Evolutionary conservation across 2,329 filamentous ascomycete species (phyloP).

Genomic region (Fusarium brevicatenulatum): DNA sequence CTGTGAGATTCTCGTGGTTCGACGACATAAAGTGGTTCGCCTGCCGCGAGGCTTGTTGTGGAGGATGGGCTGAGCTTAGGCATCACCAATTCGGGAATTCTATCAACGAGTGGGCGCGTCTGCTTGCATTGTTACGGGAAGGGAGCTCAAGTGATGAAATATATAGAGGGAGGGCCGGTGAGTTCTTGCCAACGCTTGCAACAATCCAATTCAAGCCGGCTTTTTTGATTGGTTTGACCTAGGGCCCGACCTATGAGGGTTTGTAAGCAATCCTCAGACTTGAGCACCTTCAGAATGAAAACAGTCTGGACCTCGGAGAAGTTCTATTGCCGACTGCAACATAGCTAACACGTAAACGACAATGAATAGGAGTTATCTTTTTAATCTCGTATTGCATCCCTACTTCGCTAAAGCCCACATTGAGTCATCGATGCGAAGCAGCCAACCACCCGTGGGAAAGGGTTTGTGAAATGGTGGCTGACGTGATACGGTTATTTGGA

Average conservation of each 20-base stretch:
- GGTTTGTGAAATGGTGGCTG: background rate
- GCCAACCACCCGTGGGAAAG: background rate
- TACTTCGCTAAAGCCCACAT: background rate
- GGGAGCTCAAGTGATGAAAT: no score
- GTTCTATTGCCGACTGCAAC: background rate
- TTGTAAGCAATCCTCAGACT: background rate
- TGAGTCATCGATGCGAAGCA: background rate
- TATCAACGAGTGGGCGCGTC: no score
- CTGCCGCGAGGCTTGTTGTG: no score
- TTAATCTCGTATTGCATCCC: background rate
- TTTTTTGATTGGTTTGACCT: no score
- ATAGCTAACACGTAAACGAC: background rate
- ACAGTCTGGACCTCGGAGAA: background rate
- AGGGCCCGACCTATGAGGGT: accelerated
- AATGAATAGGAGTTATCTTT: accelerated
- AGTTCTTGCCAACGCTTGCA: no score
- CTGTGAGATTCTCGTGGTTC: no score
- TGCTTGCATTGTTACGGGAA: no score
- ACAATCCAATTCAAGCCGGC: no score
- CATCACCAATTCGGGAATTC: no score
- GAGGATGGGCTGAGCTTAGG: no score
- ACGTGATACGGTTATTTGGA: background rate
- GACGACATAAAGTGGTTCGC: no score
- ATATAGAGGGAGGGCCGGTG: no score
- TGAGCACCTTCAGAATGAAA: background rate